phyloP scores from a whole-genome alignment of 2,329 filamentous ascomycete species.

The Diplodia intermedia region DNA sequence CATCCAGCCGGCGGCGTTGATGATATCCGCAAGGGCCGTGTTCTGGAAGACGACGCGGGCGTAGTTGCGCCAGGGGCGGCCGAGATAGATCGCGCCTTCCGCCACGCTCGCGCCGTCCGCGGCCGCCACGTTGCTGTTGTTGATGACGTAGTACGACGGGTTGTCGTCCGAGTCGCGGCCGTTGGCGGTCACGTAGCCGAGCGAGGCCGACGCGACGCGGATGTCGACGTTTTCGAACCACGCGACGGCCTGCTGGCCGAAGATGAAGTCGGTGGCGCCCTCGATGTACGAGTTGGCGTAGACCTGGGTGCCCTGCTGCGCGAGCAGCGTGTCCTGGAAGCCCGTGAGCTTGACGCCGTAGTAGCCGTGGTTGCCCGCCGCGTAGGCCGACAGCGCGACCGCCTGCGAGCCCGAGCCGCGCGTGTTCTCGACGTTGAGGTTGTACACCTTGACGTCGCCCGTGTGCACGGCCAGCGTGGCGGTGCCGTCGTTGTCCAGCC shows the following conservation, averaged over 20 bases:
- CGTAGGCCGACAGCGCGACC: constrained; percentile 59
- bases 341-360: constrained; percentile 62
- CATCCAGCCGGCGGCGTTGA: constrained; percentile 64
- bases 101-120: constrained; percentile 44
- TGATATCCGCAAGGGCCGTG: constrained; percentile 59
- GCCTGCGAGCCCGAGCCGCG: constrained; percentile 47
- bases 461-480: constrained; percentile 55
- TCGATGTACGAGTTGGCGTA: constrained; percentile 63
- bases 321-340: constrained; percentile 59
- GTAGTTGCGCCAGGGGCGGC: constrained; percentile 58
- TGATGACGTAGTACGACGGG: constrained; percentile 60
- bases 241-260: constrained; percentile 56
- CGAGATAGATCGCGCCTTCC: constrained; percentile 52
- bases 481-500: constrained; percentile 58
- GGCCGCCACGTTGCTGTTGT: constrained; percentile 55
- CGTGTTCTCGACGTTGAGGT: constrained; percentile 62
- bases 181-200: constrained; percentile 39
- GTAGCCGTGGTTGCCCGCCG: constrained; percentile 56
- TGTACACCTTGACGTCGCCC: constrained; percentile 63
- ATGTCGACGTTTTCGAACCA: constrained; percentile 53
- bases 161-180: constrained; percentile 37
- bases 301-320: constrained; percentile 57
- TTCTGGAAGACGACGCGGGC: constrained; percentile 58
- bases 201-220: constrained; percentile 17
- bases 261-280: constrained; percentile 65